Conservation (phyloP, 2,329 filamentous ascomycete genomes). For the Sclerotiophoma versabilis region DNA sequence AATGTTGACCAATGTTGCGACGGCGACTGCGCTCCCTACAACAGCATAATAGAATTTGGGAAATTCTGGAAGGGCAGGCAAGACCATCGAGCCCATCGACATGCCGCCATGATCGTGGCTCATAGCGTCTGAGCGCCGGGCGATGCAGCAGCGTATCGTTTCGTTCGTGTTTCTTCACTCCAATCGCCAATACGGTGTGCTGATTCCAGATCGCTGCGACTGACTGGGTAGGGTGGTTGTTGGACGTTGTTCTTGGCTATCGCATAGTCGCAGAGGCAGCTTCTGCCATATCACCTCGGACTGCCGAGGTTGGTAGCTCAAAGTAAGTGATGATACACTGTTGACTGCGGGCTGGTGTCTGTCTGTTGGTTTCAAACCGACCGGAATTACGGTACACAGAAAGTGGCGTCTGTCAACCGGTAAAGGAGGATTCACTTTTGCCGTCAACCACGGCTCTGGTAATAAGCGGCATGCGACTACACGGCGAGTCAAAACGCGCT, state of each 20-base stretch:
- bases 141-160: constrained; percentile 13
- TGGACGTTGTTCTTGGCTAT: constrained; percentile 10
- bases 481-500: constrained; percentile 10
- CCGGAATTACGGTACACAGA: constrained; percentile 3
- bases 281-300: constrained; percentile 8
- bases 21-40: constrained; percentile 54
- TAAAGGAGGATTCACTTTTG: constrained; percentile 7
- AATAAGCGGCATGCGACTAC: constrained; percentile 23
- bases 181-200: constrained; percentile 5
- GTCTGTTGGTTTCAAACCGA: background rate
- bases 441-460: constrained; percentile 21
- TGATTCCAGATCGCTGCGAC: constrained; percentile 7
- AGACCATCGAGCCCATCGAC: constrained; percentile 46
- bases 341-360: background rate
- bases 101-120: constrained; percentile 26
- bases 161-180: constrained; percentile 8
- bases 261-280: constrained; percentile 1
- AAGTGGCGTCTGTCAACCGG: constrained; percentile 5
- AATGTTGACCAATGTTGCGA: constrained; percentile 55
- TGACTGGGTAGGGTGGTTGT: background rate
- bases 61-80: constrained; percentile 56
- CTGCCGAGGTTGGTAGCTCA: background rate
- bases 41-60: constrained; percentile 63
- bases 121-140: constrained; percentile 28
- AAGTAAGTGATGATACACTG: background rate